Percentiles rank a stretch among this genome's conserved stretches.
Evolutionary conservation across 352 stramenopile species (phyloP).

Genomic region (Globisporangium cylindrosporum): DNA sequence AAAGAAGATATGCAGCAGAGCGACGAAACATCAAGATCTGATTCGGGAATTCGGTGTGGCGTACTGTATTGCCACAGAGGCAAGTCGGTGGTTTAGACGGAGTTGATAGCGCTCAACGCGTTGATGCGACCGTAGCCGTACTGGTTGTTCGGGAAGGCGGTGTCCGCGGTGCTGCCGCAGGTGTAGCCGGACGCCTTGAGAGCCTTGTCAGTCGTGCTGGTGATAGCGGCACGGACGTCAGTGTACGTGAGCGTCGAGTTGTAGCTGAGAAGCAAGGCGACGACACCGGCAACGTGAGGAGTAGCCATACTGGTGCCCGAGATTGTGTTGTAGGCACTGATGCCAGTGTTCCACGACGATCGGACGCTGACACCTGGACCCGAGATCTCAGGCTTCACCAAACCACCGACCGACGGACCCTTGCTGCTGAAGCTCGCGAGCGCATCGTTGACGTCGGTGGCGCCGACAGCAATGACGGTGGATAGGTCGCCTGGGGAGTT

Average conservation of each 20-base stretch:
- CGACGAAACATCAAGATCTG: too few species aligned
- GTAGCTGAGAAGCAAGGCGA: conserved; percentile 19
- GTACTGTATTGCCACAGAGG: too few species aligned
- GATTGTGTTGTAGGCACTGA: conserved; percentile 6
- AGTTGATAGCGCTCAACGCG: conserved; percentile 20
- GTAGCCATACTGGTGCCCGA: conserved; percentile 22
- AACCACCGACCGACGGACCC: conserved; percentile 16
- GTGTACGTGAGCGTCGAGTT: background rate
- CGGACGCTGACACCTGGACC: background rate
- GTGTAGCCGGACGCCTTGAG: conserved; percentile 14
- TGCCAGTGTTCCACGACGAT: conserved; percentile 2
- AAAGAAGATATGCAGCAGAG: too few species aligned
- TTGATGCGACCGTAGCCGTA: conserved; percentile 55
- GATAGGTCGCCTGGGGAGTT: conserved; percentile 22
- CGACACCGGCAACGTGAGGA: conserved; percentile 20
- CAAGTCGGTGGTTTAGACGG: background rate
- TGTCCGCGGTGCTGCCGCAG: conserved; percentile 32
- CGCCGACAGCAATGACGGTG: conserved; percentile 28
- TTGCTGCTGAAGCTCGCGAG: conserved; percentile 28
- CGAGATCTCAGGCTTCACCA: conserved; percentile 13
- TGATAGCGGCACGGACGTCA: background rate
- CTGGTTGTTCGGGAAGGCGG: conserved; percentile 55
- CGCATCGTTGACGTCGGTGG: conserved; percentile 19
- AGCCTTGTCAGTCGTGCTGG: background rate
- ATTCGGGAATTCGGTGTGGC: too few species aligned